Base-by-base conservation (phyloP, 1,284 basidiomycete genomes). In the Sporisorium reilianum region DNA sequence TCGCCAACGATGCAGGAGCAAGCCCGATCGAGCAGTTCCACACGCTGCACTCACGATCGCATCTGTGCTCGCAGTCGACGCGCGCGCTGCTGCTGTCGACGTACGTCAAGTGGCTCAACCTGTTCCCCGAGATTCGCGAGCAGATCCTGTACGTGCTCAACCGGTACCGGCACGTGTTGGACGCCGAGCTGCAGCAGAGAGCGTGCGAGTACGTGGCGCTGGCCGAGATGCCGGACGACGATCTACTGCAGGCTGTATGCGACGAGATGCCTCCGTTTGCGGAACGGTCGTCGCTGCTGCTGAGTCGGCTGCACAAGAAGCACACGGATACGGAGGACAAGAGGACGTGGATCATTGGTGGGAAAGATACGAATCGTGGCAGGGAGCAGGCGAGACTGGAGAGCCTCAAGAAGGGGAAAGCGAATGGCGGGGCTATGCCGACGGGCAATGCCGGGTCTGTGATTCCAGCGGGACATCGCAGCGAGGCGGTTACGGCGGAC, bases 241-340 rank as follows among this genome's bases (percentile, higher is more conserved):
- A 95, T 79, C 88, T 98, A 42, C 87, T 99, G 57, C 93, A 95
- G 83, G 92, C 93, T 62, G 90, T 99, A 14, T 98, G 95, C 85
- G 97, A 98, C 84, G 97, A 99, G 86, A 99, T 99, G 91, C 97
- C 97, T 7, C 94, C 96, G 0, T 99, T 97, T 88, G 94, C 95
- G 1, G 93, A 97, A 61, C 90, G 95, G 54, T 93, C 94, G 76
- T 97, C 80, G 12, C 61, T 95, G 8, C 88, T 99, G 18, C 87
- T 97, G 42, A 92, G 89, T 63, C 89, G 94, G 40, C 86, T 98
- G 42, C 93, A 96, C 81, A 91, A 90, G 80, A 95, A 95, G 84
- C 91, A 93, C 42, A 91, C 91, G 5, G 92, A 95, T 79, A 83
- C 81, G 7, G 82, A 80, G 38, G 95, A 97, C 85, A 96, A 96